These are phyloP conservation scores for Metrosideros polymorpha DNA, from an alignment of 441 rosid species.

Conservation along the genomic window DNA sequence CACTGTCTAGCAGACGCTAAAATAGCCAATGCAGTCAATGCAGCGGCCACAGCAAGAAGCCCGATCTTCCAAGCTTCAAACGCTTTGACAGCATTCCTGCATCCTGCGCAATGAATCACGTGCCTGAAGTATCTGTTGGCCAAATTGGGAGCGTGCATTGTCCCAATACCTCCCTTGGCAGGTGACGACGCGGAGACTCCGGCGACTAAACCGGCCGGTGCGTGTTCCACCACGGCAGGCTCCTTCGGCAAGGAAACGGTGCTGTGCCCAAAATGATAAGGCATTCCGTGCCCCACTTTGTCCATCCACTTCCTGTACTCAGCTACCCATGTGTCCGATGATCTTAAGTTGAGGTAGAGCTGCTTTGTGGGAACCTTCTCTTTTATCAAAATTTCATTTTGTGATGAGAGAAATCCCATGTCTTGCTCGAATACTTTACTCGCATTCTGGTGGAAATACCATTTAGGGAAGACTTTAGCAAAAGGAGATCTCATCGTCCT, in stretches of 20 bases:
- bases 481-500: constrained; percentile 47
- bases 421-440: constrained; percentile 90
- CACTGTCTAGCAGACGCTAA: constrained; percentile 56
- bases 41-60: constrained; percentile 36
- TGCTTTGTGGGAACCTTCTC: constrained; percentile 80
- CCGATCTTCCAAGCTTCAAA: constrained; percentile 52
- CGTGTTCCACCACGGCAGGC: constrained; percentile 83
- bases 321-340: constrained; percentile 86
- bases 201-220: constrained; percentile 80
- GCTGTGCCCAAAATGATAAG: constrained; percentile 86
- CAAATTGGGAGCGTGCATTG: constrained; percentile 72
- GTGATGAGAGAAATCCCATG: constrained; percentile 91
- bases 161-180: constrained; percentile 70
- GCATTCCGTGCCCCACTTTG: constrained; percentile 96
- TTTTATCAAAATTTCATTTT: constrained; percentile 69
- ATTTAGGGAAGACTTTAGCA: constrained; percentile 47
- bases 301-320: constrained; percentile 98
- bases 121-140: constrained; percentile 74
- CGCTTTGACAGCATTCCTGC: constrained; percentile 45
- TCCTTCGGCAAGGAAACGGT: constrained; percentile 55
- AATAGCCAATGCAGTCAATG: constrained; percentile 48
- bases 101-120: constrained; percentile 75
- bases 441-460: constrained; percentile 85
- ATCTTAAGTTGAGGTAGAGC: constrained; percentile 57
- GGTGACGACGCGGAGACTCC: constrained; percentile 65